Evolutionary conservation across 331 rosid species (phyloP).

Genomic region (Acacia pycnantha): DNA sequence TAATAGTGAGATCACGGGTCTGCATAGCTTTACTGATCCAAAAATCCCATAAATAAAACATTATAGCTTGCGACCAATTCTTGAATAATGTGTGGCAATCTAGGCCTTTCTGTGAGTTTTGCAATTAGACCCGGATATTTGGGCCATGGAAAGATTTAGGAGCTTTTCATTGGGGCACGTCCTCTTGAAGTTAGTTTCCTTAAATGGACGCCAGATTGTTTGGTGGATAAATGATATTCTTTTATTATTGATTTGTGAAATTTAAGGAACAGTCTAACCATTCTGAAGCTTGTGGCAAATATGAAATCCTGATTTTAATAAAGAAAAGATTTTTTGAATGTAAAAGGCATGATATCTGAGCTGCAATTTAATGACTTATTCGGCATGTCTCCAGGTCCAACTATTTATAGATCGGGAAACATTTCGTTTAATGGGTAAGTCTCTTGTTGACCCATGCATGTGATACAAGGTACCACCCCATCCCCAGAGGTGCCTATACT

Average conservation of each 20-base stretch:
- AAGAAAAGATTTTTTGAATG: conserved; percentile 10
- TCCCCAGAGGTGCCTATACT: neutral
- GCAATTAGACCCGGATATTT: neutral
- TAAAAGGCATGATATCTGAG: conserved; percentile 11
- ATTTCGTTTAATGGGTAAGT: conserved; percentile 77
- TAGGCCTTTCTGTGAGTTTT: neutral
- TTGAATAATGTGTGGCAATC: neutral
- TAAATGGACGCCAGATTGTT: neutral
- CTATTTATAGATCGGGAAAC: conserved; percentile 71
- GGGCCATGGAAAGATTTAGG: conserved; percentile 6
- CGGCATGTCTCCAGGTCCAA: conserved; percentile 56
- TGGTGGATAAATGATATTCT: conserved; percentile 5
- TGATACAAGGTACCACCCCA: conserved; percentile 16
- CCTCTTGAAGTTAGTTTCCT: conserved; percentile 10
- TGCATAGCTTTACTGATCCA: neutral
- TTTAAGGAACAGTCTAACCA: neutral
- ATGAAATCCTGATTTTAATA: conserved; percentile 16
- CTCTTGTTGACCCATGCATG: conserved; percentile 16
- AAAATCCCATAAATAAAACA: neutral
- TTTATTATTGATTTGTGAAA: neutral
- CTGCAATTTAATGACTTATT: conserved; percentile 11
- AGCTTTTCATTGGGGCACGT: neutral
- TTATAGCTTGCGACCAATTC: neutral
- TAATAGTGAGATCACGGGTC: conserved; percentile 1
- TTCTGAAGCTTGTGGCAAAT: conserved; percentile 7